Conservation (phyloP, 768 basidiomycete genomes). For the Boletus speciosus region DNA sequence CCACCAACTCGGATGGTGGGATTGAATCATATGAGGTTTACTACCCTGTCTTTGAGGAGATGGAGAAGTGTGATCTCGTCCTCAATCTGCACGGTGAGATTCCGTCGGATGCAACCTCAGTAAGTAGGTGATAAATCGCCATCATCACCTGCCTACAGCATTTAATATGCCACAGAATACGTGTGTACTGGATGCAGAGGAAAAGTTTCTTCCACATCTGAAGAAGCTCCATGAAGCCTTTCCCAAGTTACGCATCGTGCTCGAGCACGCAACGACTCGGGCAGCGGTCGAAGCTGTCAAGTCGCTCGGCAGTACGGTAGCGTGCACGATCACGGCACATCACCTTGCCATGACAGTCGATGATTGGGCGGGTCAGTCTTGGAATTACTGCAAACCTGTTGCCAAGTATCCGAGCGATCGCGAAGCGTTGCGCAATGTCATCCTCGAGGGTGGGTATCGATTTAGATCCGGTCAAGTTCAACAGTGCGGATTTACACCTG, state of each 20-base stretch:
- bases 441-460: conserved; percentile 58
- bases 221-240: conserved; percentile 76
- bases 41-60: conserved; percentile 88
- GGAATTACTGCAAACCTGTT: conserved; percentile 97
- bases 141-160: not conserved
- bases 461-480: not conserved
- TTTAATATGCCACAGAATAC: conserved; percentile 55
- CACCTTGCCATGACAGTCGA: conserved; percentile 93
- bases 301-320: conserved; percentile 75
- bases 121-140: conserved; percentile 31
- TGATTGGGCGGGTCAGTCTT: conserved; percentile 93
- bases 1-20: conserved; percentile 93
- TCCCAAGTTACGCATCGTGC: conserved; percentile 88
- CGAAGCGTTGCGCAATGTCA: conserved; percentile 71
- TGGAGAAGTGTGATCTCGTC: conserved; percentile 93
- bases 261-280: conserved; percentile 94
- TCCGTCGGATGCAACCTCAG: conserved; percentile 71
- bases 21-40: conserved; percentile 95
- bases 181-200: conserved; percentile 92
- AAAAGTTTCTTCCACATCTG: conserved; percentile 84
- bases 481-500: not conserved
- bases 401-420: conserved; percentile 95
- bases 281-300: conserved; percentile 88
- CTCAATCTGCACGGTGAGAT: conserved; percentile 97
- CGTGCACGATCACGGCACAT: conserved; percentile 96